Conservation (phyloP, 768 basidiomycete species). For the Floccularia luteovirens region DNA sequence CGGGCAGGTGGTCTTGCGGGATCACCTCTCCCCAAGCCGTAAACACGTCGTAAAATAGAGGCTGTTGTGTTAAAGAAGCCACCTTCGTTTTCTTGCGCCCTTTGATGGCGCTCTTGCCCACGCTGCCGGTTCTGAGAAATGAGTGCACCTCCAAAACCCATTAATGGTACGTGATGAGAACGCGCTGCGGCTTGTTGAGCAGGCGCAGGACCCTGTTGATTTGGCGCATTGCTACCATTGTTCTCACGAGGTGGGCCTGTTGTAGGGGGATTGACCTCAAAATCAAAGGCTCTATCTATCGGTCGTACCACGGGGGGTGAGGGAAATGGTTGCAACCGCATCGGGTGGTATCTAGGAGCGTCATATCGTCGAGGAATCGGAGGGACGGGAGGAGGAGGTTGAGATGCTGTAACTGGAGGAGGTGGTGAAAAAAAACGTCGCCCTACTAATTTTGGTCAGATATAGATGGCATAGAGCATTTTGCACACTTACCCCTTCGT, state of each 20-base stretch:
- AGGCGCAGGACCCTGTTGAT: conserved; percentile 10
- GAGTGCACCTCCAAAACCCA: conserved; percentile 63
- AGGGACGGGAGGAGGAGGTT: conserved; percentile 50
- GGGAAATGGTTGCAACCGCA: conserved; percentile 22
- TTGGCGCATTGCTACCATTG: conserved; percentile 10
- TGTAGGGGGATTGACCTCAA: conserved; percentile 28
- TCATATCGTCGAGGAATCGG: conserved; percentile 30
- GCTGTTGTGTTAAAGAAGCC: conserved; percentile 7
- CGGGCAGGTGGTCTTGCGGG: background rate
- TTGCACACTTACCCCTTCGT: conserved; percentile 8
- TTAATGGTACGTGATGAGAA: conserved; percentile 48
- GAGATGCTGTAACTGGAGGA: conserved; percentile 34
- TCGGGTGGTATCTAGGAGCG: conserved; percentile 26
- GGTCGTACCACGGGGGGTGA: conserved; percentile 41
- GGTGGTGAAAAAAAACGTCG: conserved; percentile 21
- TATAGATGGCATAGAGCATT: background rate
- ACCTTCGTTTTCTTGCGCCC: conserved; percentile 3
- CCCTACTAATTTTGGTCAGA: conserved; percentile 2
- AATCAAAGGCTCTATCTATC: conserved; percentile 40
- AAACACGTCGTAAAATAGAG: background rate
- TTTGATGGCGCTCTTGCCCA: conserved; percentile 9
- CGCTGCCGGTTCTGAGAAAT: conserved; percentile 30
- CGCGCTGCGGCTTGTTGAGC: conserved; percentile 27
- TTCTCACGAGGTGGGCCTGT: conserved; percentile 7
- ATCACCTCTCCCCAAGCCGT: background rate